Base-by-base conservation (phyloP, 306 rosid genomes). In the Pterocarpus santalinus region DNA sequence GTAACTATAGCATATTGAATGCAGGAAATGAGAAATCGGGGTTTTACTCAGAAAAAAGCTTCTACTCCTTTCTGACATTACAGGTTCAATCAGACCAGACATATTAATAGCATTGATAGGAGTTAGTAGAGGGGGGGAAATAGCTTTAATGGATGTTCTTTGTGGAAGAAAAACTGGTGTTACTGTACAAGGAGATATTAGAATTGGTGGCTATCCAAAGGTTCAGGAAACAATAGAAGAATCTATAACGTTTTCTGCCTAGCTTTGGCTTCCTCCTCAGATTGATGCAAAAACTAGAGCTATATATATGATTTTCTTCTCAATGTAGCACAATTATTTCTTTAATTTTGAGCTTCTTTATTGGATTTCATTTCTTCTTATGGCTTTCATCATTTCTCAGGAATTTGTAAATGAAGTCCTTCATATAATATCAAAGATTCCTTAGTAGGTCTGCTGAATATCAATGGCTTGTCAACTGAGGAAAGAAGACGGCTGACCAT, bases 91-190 rank as follows among this genome's bases (percentile, higher is more conserved):
- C 66, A 75, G 88, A 77, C 92, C 95, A 55, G 90, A 90, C 46
- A 63, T 87, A 62, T 86, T 91, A 60, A 91, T 91, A 34, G 92
- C 95, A 66, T 44, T 89, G 73, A 89, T 91, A 91, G 95, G 95
- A 15, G 88, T 91, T 62, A 89, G 92, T 41, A 92, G 92, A 76
- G 95, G 92, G 9, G 95, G 95, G 38, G 89, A 91, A 85, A 91
- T 92, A 61, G 89, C 95, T 82, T 87, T 89, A 64, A 84, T 91
- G 92, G 95, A 89, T 72, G 91, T 91, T 74, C 86, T 89, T n/a
- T 87, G 79, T 14, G 92, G 95, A 78, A 87, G 92, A 81, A 91
- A 91, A 84, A 89, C 89, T 4, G 87, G 89, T 22, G 92, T 91
- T 34, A 43, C 44, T 4, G 67, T 91, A 49, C 89, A 87, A 82